phyloP scores from a whole-genome alignment of 2,329 filamentous ascomycete genomes.

The Tolypocladium nubicola region DNA sequence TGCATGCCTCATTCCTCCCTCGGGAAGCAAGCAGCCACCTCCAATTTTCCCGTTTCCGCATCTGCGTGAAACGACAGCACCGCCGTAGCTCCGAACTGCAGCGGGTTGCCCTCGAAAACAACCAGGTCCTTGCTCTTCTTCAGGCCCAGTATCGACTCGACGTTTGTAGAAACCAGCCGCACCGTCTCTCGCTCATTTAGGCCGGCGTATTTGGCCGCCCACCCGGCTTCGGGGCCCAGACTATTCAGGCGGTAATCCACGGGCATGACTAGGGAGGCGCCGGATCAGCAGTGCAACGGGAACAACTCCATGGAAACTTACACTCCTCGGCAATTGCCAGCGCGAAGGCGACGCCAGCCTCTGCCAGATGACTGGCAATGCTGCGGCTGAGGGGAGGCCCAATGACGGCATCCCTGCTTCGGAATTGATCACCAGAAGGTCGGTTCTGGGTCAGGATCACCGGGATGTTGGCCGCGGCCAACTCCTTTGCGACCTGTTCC shows the following conservation, averaged over 20 bases:
- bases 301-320: neutral
- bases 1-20: neutral
- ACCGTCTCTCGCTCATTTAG: constrained; percentile 11
- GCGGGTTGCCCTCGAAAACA: constrained; percentile 30
- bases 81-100: constrained; percentile 27
- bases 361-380: constrained; percentile 24
- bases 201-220: neutral
- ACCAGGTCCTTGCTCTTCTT: constrained; percentile 26
- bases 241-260: neutral
- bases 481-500: neutral
- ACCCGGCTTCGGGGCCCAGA: neutral
- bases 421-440: neutral
- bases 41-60: constrained; percentile 14
- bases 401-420: constrained; percentile 14
- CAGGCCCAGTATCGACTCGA: constrained; percentile 29
- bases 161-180: constrained; percentile 25
- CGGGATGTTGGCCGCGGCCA: neutral
- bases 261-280: neutral
- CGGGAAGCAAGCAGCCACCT: constrained; percentile 16
- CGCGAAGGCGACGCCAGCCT: constrained; percentile 27
- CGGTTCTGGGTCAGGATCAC: neutral
- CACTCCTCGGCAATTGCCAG: constrained; percentile 6
- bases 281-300: neutral
- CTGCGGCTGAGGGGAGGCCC: constrained; percentile 31
- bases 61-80: constrained; percentile 22